Base-by-base conservation (phyloP, 2,329 filamentous ascomycete species). In the Hortaea sp. region DNA sequence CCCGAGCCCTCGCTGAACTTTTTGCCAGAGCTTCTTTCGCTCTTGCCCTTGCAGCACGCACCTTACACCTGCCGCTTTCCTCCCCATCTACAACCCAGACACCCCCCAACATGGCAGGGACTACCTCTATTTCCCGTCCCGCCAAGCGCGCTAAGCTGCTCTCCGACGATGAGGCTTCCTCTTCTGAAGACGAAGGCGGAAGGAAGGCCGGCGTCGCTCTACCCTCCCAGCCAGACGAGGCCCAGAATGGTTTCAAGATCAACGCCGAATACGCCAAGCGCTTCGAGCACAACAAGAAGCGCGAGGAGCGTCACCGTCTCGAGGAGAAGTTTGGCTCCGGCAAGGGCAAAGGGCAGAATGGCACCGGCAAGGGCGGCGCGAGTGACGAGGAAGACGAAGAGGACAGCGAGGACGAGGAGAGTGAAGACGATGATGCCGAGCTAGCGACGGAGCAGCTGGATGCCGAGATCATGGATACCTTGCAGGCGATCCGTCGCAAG, bases 241-340 rank as follows among this genome's bases (percentile, higher is more conserved):
- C 39, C 29, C 31, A 35, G 4, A 49, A 49, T 12, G 49, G 51
- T 43, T 58, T 97, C 64, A 88, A 85, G 63, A 82, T 98, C 67
- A 97, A 98, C 66, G 75, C 88, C 63, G 87, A 94, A 44, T 98
- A 83, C 65, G 92, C 92, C 39, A 80, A 78, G 56, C 77, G 87
- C 37, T 97, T 95, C 58, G 92, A 98, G 66, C 78, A 97, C 69
- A 98, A 98, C 70, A 95, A 97, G 72, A 95, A 95, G 71, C 79
- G 90, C 48, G 89, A 94, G 63, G 92, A 98, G 64, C 71, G 81
- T 53, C 82, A 88, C 11, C 76, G 78, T 61, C 66, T 97, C 62
- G 88, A 97, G 67, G 85, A 95, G 59, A 97, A 95, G 68, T 88
- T 84, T 66, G 78, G 76, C 54, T 56, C 28, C 3, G 39, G 43